A percentile compares a stretch with the other conserved stretches of the same genome.
Evolutionary conservation across 1,139 yeast species (phyloP).

Genomic region (Candida sp.): DNA sequence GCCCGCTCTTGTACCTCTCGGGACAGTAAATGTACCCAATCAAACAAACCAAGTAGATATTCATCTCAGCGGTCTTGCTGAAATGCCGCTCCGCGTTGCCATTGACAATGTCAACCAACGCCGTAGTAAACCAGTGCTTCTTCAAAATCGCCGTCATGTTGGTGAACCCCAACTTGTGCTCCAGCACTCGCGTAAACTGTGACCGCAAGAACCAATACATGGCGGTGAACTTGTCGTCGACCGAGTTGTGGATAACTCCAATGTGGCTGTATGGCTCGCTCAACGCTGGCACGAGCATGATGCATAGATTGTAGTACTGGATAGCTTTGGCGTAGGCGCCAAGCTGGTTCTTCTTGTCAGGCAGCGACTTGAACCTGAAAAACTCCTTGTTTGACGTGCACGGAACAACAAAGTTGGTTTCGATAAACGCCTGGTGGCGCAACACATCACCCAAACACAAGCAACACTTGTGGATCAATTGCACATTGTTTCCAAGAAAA

Average conservation of each 20-base stretch:
- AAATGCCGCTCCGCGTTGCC: conserved; percentile 7
- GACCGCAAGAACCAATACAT: conserved; percentile 61
- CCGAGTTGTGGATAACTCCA: conserved; percentile 56
- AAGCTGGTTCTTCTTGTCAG: conserved; percentile 25
- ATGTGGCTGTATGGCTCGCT: conserved; percentile 72
- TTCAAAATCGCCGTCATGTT: conserved; percentile 39
- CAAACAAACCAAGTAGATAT: conserved; percentile 28
- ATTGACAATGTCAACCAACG: conserved; percentile 20
- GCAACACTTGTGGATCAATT: conserved; percentile 56
- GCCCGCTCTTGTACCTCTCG: conserved; percentile 27
- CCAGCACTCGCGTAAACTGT: conserved; percentile 54
- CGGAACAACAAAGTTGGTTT: conserved; percentile 43
- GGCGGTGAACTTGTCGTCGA: conserved; percentile 38
- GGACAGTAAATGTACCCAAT: conserved; percentile 35
- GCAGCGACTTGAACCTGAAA: conserved; percentile 38
- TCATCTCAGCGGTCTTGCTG: conserved; percentile 19
- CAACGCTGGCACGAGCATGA: conserved; percentile 61
- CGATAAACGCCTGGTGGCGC: conserved; percentile 56
- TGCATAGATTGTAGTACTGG: conserved; percentile 54
- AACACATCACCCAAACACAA: conserved; percentile 63
- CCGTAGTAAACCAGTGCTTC: conserved; percentile 34
- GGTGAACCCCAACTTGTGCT: conserved; percentile 43
- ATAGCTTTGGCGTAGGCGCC: conserved; percentile 38
- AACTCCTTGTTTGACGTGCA: conserved; percentile 34
- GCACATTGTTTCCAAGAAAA: conserved; percentile 46